Conservation (phyloP, 73 alveolate genomes). For the Paramecium octaurelia region DNA sequence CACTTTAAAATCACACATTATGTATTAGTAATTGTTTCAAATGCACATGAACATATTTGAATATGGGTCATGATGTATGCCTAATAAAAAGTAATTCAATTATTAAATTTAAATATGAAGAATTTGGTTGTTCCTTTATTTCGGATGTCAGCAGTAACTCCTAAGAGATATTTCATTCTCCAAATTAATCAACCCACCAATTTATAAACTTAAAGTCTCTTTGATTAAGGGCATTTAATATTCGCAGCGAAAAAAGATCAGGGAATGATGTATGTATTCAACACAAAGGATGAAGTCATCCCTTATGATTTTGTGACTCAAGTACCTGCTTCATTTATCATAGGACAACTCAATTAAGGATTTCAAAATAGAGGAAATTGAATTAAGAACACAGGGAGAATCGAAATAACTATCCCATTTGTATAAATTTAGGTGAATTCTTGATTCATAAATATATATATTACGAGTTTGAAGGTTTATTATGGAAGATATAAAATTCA, state of each 20-base stretch:
- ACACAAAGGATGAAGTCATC: constrained; percentile 11
- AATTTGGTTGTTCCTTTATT: not conserved
- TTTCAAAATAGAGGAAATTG: constrained; percentile 9
- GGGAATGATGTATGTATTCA: not conserved
- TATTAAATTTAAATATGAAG: not conserved
- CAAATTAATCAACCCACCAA: not conserved
- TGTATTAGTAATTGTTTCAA: not conserved
- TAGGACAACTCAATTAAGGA: constrained; percentile 2
- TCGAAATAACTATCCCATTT: constrained; percentile 22
- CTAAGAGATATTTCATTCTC: constrained; percentile 16
- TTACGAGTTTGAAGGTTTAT: not conserved
- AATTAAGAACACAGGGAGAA: not conserved
- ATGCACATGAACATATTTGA: not conserved
- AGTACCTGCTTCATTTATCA: not conserved
- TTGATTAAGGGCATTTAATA: constrained; percentile 26
- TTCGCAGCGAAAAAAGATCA: constrained; percentile 5
- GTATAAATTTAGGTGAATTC: not conserved
- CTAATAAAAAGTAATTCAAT: not conserved
- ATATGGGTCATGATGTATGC: not conserved
- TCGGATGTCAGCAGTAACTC: not conserved
- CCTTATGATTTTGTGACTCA: not conserved
- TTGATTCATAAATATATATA: not conserved
- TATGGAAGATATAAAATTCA: not conserved
- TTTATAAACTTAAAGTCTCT: not conserved
- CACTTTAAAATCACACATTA: not conserved